Base-by-base conservation (phyloP, 2,329 filamentous ascomycete species). In the Aspergillus aculeatus region DNA sequence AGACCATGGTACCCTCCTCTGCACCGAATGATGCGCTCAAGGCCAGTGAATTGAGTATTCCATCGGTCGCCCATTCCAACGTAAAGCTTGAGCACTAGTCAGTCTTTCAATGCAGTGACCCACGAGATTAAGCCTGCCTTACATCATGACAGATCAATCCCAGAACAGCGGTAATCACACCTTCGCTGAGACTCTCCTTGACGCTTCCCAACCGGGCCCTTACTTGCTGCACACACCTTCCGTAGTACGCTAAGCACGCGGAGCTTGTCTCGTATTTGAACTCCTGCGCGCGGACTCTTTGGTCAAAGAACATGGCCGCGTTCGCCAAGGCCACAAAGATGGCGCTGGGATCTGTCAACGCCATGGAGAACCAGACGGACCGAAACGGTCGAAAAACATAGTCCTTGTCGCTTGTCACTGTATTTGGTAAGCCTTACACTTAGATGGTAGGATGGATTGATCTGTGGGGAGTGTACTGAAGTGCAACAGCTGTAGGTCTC, bases 311-410 rank as follows among this genome's bases (percentile, higher is more conserved):
- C 62, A 70, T 65, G 26, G 68, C 60, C 5, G 68, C 68, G 51
- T 70, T 70, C 51, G 68, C 68, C 55, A 69, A 52, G 24, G 63
- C 64, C 29, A 70, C 54, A 12, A 62, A 62, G 35, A 68, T 64
- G n/a, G 68, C 68, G 47, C 62, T 68, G 32, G 26, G 19, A 57
- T 70, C 68, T 0, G 52, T 57, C 47, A 69, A 50, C 16, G 68
- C 65, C 67, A 70, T 67, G 5, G 63, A 60, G 35, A 69, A 70
- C 68, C 68, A 70, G 48, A 69, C 63, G 23, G 60, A 57, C n/a
- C 68, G 66, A 52, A 70, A 69, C 2, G 68, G 68, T 11, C 68
- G 66, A 49, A 66, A 69, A 4, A 66, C 59, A 47, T 67, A 64
- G n/a, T 65, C 66, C 41, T 23, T 41, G 50, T 57, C 56, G 14